Conservation (phyloP, 164 flowering plant species). For the Euptelea pleiosperma region DNA sequence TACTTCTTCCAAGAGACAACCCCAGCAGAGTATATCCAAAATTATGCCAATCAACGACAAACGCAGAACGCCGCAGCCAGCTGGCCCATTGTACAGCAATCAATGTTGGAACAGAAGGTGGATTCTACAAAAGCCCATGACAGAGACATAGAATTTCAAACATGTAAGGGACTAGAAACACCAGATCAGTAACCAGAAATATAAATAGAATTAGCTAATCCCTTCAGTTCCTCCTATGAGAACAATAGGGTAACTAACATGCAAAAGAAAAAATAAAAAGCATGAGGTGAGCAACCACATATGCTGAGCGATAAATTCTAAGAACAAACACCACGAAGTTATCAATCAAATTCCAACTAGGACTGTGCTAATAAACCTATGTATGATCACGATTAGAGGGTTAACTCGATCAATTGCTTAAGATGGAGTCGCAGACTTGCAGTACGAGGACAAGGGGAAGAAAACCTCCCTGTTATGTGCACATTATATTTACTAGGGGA, state of each 20-base stretch:
- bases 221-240: not conserved
- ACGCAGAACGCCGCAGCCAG: conserved; percentile 57
- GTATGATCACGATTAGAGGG: too few species aligned
- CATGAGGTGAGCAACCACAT: too few species aligned
- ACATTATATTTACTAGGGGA: too few species aligned
- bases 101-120: conserved; percentile 95
- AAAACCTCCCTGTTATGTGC: too few species aligned
- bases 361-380: too few species aligned
- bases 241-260: not conserved
- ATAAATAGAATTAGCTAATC: conserved; percentile 3
- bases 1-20: conserved; percentile 79
- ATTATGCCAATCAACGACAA: conserved; percentile 93
- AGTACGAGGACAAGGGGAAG: too few species aligned
- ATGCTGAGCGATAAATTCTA: too few species aligned
- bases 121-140: conserved; percentile 53
- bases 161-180: not conserved
- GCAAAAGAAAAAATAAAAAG: too few species aligned
- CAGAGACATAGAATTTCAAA: conserved; percentile 6
- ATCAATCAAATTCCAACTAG: too few species aligned
- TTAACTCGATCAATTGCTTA: too few species aligned
- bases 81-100: conserved; percentile 90
- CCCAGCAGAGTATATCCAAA: conserved; percentile 88
- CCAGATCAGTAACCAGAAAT: not conserved
- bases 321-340: too few species aligned
- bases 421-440: too few species aligned